Conservation (phyloP, 176 grass and related monocot species). For the Elymus sibiricus region DNA sequence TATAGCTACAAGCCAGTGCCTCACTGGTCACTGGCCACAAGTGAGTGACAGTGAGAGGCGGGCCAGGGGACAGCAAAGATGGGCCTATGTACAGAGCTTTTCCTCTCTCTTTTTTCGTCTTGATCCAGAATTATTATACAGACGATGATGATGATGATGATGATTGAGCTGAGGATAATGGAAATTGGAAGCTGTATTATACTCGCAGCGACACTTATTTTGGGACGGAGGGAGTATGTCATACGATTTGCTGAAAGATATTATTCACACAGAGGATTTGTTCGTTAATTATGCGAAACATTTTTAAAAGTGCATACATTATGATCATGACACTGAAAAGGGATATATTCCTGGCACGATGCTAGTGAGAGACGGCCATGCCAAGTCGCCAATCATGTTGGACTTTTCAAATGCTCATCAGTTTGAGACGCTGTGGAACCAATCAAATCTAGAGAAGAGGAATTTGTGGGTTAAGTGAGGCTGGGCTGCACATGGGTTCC, state of each 20-base stretch:
- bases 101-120: background rate
- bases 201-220: too few relatives aligned
- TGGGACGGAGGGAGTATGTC: too few relatives aligned
- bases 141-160: background rate
- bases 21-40: background rate
- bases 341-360: constrained; percentile 5
- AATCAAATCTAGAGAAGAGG: background rate
- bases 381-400: constrained; percentile 10
- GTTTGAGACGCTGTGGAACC: background rate
- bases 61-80: background rate
- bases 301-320: background rate
- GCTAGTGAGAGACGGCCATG: background rate
- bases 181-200: background rate
- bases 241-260: background rate
- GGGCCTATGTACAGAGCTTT: background rate
- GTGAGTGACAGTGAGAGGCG: background rate
- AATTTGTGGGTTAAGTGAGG: background rate
- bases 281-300: background rate
- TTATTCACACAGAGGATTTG: background rate
- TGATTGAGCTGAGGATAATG: background rate
- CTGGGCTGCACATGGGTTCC: constrained; percentile 5
- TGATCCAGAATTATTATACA: background rate
- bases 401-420: background rate
- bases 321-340: background rate
- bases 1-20: background rate